Percentiles rank a stretch among this genome's conserved stretches.
phyloP scores from a whole-genome alignment of 495 filamentous ascomycete species.

The Trichocladium uniseriatum region DNA sequence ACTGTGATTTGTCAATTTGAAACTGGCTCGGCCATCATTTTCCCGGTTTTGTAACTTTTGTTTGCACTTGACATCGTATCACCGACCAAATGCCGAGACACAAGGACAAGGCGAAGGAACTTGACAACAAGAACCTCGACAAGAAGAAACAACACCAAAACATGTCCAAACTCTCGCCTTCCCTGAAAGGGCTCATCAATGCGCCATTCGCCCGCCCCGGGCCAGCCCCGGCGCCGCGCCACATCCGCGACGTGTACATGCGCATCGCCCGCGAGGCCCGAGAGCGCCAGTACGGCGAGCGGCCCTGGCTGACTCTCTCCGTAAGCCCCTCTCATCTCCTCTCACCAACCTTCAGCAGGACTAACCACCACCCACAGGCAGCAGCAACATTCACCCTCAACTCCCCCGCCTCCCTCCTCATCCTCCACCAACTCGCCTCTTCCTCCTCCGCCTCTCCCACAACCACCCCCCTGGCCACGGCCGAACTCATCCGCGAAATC shows the following conservation, averaged over 20 bases:
- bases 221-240: slow-evolving; percentile 51
- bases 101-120: background rate
- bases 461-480: slow-evolving; percentile 41
- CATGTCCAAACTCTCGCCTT: slow-evolving; percentile 61
- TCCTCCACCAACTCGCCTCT: slow-evolving; percentile 43
- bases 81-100: too few species aligned
- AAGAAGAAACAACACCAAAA: background rate
- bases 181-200: slow-evolving; percentile 65
- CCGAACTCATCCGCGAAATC: slow-evolving; percentile 69
- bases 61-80: background rate
- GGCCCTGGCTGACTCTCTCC: slow-evolving; percentile 57
- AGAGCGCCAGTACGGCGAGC: slow-evolving; percentile 45
- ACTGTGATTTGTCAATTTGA: slow-evolving; percentile 12
- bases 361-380: slow-evolving; percentile 14
- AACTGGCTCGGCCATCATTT: background rate
- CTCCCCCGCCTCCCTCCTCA: slow-evolving; percentile 25
- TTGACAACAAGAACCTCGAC: background rate
- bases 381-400: slow-evolving; percentile 33
- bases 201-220: slow-evolving; percentile 55
- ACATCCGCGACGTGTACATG: slow-evolving; percentile 51
- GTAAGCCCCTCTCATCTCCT: slow-evolving; percentile 24
- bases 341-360: background rate
- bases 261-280: slow-evolving; percentile 47
- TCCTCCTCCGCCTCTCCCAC: slow-evolving; percentile 1
- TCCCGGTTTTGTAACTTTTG: background rate